Base-by-base conservation (phyloP, 768 basidiomycete species). In the Ramaria rubella region DNA sequence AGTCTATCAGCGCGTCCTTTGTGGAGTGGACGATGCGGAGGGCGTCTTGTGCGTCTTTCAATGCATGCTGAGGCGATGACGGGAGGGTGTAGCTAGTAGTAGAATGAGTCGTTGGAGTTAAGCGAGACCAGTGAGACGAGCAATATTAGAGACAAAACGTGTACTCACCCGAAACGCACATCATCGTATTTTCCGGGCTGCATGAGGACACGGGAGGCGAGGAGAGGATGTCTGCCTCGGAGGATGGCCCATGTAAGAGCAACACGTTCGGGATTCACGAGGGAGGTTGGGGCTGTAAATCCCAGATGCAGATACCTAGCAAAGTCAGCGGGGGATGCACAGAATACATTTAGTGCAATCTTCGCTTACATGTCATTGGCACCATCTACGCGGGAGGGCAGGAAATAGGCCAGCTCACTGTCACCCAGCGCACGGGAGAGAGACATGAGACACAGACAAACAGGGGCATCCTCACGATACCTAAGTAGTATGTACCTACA, bases 321-420 rank as follows among this genome's bases (percentile, higher is more conserved):
- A 5, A 24, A 30, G 36, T 4, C 19, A 43, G 29, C 26, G 9
- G 4, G 2, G 19, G 21, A 11, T 24, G 30, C n/a, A 14, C 4
- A 30, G 17, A 26, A 9, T 34, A 26, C 14, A 24, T 21, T 51
- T 51, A 31, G 14, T 7, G 40, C 46, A 6, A n/a, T n/a, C n/a
- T n/a, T n/a, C n/a, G 65, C 81, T 59, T 63, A 90, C 90, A 94
- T 92, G 67, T 94, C 90, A 62, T 94, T 94, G 31, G 91, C 90
- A 4, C 87, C 87, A 52, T 74, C 80, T 43, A 82, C 83, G n/a
- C 90, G 76, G 3, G 83, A 82, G 2, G 87, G 90, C 9, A 92
- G 75, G 67, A 80, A 92, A 69, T 91, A 94, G 1, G 87, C 87
- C 7, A 78, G 68, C 69, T 93, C 90, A 21, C 82, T 89, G 57